These are phyloP conservation scores for Boletus semigastroideus DNA, from an alignment of 1,284 basidiomycete genomes.

Conservation along the genomic window DNA sequence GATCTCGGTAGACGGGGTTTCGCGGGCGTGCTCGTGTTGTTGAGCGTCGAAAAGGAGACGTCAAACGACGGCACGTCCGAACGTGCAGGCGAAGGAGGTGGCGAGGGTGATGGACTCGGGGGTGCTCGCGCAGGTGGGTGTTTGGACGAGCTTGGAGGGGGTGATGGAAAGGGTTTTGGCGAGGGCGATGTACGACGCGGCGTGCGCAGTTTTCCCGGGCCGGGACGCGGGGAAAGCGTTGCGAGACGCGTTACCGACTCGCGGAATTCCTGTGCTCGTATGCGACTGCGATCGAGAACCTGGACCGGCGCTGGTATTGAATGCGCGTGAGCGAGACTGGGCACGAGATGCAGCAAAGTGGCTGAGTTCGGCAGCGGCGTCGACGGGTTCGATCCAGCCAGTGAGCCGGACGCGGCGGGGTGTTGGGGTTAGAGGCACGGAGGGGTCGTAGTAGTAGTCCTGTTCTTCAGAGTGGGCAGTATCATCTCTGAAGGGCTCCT, in stretches of 20 bases:
- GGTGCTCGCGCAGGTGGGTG: not conserved
- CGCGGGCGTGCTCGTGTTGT: slow-evolving; percentile 31
- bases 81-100: slow-evolving; percentile 5
- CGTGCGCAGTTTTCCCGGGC: not conserved
- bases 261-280: not conserved
- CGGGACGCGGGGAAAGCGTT: not conserved
- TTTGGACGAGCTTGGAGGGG: not conserved
- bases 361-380: slow-evolving; percentile 36
- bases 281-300: not conserved
- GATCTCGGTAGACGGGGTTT: slow-evolving; percentile 16
- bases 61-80: slow-evolving; percentile 3
- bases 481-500: not conserved
- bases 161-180: not conserved
- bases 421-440: slow-evolving; percentile 15
- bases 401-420: slow-evolving; percentile 43
- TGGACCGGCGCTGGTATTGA: not conserved
- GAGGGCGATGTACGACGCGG: slow-evolving; percentile 1
- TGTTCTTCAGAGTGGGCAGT: not conserved
- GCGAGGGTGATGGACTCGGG: slow-evolving; percentile 3
- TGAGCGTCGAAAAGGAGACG: not conserved
- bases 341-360: slow-evolving; percentile 17
- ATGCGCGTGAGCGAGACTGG: slow-evolving; percentile 1
- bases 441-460: slow-evolving; percentile 13
- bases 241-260: not conserved
- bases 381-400: slow-evolving; percentile 54